These are phyloP conservation scores for Calycina herbarum DNA, from an alignment of 2,329 filamentous ascomycete species.

Conservation along the genomic window DNA sequence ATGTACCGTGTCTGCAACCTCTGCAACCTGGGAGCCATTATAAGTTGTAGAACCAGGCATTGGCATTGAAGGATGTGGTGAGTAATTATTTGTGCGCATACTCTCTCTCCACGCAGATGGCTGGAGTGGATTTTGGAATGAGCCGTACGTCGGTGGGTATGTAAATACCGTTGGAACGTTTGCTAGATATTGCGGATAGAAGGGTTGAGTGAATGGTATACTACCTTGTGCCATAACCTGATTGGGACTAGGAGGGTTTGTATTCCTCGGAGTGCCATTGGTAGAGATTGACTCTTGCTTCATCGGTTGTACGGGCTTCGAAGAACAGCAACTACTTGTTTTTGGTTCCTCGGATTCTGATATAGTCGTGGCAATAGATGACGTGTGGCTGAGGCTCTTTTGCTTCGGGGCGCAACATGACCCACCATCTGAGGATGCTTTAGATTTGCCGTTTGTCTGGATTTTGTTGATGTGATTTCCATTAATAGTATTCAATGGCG, in stretches of 20 bases:
- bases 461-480: neutral
- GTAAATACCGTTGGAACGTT: conserved; percentile 49
- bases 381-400: conserved; percentile 21
- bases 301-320: conserved; percentile 27
- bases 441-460: conserved; percentile 10
- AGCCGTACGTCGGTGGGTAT: conserved; percentile 55
- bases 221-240: conserved; percentile 28
- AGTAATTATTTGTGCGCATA: conserved; percentile 42
- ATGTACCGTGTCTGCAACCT: conserved; percentile 38
- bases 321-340: conserved; percentile 42
- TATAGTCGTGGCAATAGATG: conserved; percentile 28
- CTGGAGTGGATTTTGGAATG: conserved; percentile 55
- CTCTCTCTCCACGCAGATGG: conserved; percentile 54
- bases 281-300: conserved; percentile 26
- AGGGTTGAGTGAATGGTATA: conserved; percentile 24
- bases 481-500: conserved; percentile 7
- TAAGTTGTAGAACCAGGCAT: conserved; percentile 18
- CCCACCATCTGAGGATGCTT: conserved; percentile 6
- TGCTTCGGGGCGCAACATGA: conserved; percentile 10
- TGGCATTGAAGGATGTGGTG: conserved; percentile 37
- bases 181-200: conserved; percentile 32
- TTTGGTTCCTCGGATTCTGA: conserved; percentile 24
- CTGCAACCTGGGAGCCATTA: conserved; percentile 41
- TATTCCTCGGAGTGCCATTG: conserved; percentile 19
- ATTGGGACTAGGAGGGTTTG: conserved; percentile 30